Base-by-base conservation (phyloP, 352 stramenopile genomes). In the Proteromonas lacertae region DNA sequence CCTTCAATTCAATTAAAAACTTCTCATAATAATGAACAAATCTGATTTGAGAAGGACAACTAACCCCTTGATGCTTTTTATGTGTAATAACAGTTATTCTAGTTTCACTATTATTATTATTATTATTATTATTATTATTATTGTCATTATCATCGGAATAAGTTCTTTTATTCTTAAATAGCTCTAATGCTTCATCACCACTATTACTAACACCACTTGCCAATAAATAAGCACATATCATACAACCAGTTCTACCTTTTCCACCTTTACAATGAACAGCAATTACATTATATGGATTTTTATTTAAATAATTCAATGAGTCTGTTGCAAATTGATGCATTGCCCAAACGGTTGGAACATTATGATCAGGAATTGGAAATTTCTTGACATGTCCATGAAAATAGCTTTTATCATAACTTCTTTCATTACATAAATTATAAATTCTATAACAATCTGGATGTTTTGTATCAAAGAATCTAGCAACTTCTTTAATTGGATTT, bases 221-320 rank as follows among this genome's bases (percentile, higher is more conserved):
- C 6, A 53, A 17, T 22, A 59, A 36, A 17, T 43, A 38, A 20
- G 37, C 45, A 22, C 43, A 42, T 35, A 75, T 62, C 61, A 84
- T 79, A 35, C 80, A 60, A 8, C 69, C 69, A 10, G 69, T 77
- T 31, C 69, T 59, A 12, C 69, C 69, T 49, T 65, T 59, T 23
- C 68, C 68, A 24, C 68, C 69, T 47, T 84, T 84, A 53, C 69
- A 84, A 42, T 84, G 69, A 37, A 84, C 62, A 16, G 62, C 66
- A 0, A 58, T 64, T n/a, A 81, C 54, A 42, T 78, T 71, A 9
- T 65, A 47, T 1, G 57, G 48, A 34, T 57, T 18, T 29, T 13
- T 29, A 18, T 42, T 35, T 20, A 59, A 39, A 31, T 31, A 55
- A 14, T 34, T 24, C 30, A 52, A 50, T 0, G 49, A 38, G 30